Base-by-base conservation (phyloP, 208 protist species). In the Hexamita inflata region DNA sequence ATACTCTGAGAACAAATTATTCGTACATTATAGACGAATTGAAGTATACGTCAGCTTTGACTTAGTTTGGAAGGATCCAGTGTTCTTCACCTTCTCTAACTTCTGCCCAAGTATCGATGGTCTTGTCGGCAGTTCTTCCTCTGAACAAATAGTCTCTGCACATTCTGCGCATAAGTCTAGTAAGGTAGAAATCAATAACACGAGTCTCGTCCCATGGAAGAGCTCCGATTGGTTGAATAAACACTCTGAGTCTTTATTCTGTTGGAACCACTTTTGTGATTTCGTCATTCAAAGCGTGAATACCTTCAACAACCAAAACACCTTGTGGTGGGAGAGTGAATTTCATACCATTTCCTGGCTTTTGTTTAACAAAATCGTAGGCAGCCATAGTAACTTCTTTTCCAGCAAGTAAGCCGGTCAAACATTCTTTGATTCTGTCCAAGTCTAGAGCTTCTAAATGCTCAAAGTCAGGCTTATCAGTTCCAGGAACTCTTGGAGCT, bases 1-100 rank as follows among this genome's bases (percentile, higher is more conserved):
- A 77, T 4, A 77, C 59, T 19, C 41, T 61, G 7, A 78, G 76
- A 9, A 77, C 77, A 75, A 65, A 49, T 2, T 75, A 41, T 45
- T 82, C 79, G 67, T 82, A 82, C 29, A 82, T 41, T 2, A 82
- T 32, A 38, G 79, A 60, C 19, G 79, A 81, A 79, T 82, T 82
- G 45, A 68, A 82, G n/a, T 81, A 58, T 9, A 59, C 32, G 40
- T 82, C 79, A 38, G 35, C 34, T n/a, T 34, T 74, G 24, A 2
- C 73, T 79, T 81, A 77, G 73, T 59, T 59, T 1, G 79, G 79
- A 19, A 82, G 74, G 35, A 82, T 82, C 39, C 65, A 78, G 42
- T 79, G 75, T 68, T 82, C 78, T 45, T 82, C 79, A 28, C 79
- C 79, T 30, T 13, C 49, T 30, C 79, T 1, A 30, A 82, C 79